A percentile compares a stretch with the other conserved stretches of the same genome.
Evolutionary conservation across 257 asterid species (phyloP).

Genomic region (Fraxinus americana): DNA sequence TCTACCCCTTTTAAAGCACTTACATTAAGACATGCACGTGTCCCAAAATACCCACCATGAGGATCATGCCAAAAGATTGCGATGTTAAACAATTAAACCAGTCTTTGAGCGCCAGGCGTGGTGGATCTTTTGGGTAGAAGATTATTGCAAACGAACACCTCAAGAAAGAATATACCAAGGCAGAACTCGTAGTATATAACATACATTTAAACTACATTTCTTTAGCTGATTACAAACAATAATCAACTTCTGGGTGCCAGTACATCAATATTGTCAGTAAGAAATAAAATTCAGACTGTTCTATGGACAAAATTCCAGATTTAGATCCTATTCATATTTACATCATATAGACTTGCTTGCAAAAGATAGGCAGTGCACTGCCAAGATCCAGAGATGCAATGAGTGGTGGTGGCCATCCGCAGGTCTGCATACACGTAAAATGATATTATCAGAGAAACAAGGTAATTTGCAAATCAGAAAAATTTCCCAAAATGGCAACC

Average conservation of each 20-base stretch:
- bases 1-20: neutral
- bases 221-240: neutral
- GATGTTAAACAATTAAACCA: too few relatives aligned
- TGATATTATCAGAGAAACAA: neutral
- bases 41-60: too few relatives aligned
- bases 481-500: neutral
- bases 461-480: neutral
- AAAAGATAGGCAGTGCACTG: neutral
- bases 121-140: neutral
- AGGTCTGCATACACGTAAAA: neutral
- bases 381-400: neutral
- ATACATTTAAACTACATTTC: too few relatives aligned
- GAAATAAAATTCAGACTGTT: neutral
- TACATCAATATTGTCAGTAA: neutral
- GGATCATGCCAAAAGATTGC: too few relatives aligned
- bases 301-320: constrained; percentile 28
- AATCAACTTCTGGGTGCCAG: too few relatives aligned
- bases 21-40: neutral
- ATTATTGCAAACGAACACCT: neutral
- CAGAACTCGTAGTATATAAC: too few relatives aligned
- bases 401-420: neutral
- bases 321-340: constrained; percentile 32
- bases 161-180: neutral
- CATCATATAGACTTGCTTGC: constrained; percentile 13
- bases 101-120: too few relatives aligned